A percentile compares a stretch with the other conserved stretches of the same genome.
Conservation (phyloP, 1,139 yeast species). For the Scheffersomyces stambukii region DNA sequence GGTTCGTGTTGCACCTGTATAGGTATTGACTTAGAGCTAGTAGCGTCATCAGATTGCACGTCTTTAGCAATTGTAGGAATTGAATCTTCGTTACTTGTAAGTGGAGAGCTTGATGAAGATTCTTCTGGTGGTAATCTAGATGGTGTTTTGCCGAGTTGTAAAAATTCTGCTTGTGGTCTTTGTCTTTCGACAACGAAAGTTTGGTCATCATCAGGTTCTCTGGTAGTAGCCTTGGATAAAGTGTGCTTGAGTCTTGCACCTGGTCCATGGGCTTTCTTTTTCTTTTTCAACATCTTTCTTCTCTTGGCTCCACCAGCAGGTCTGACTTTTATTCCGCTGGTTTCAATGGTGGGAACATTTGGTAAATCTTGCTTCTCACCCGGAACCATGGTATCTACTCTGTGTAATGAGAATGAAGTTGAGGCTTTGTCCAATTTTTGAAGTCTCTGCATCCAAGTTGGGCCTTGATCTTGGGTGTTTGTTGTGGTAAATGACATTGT, state of each 20-base stretch:
- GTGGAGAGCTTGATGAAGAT: conserved; percentile 1
- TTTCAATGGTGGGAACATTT: too few relatives aligned
- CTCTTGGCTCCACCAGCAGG: conserved; percentile 79
- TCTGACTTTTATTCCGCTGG: conserved; percentile 64
- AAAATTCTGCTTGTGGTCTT: conserved; percentile 38
- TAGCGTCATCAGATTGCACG: too few relatives aligned
- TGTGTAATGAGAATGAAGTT: conserved; percentile 73
- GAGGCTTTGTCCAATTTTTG: conserved; percentile 73
- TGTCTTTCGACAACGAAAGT: conserved; percentile 22
- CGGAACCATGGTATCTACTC: conserved; percentile 62
- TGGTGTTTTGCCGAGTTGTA: conserved; percentile 39
- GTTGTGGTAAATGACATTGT: conserved; percentile 83
- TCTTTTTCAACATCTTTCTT: conserved; percentile 35
- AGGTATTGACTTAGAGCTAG: too few relatives aligned
- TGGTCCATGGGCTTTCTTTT: conserved; percentile 23
- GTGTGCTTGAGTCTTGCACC: conserved; percentile 28
- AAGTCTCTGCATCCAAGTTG: conserved; percentile 81
- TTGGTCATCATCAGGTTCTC: conserved; percentile 18
- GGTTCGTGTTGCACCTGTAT: conserved; percentile 3
- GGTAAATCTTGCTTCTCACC: conserved; percentile 8
- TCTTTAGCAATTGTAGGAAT: too few relatives aligned
- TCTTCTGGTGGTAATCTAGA: not conserved
- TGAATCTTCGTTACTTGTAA: too few relatives aligned
- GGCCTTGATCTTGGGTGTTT: conserved; percentile 47
- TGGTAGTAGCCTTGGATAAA: conserved; percentile 23